Percentiles rank a stretch among this genome's conserved stretches.
Evolutionary conservation across 352 stramenopile species (phyloP).

Genomic region (Pythium oligandrum): DNA sequence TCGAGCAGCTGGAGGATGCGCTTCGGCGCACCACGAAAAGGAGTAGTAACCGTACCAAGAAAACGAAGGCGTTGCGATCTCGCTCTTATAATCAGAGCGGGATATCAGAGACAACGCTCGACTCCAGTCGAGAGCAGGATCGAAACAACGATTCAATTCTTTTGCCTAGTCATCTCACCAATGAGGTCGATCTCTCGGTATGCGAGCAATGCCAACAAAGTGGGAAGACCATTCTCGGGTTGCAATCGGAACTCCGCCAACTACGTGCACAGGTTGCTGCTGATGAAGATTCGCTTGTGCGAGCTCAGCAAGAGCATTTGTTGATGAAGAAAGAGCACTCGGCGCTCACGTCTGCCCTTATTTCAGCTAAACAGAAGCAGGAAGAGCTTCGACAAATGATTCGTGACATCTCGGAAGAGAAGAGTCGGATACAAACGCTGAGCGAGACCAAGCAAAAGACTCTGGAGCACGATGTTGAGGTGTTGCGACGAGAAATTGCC

Average conservation of each 20-base stretch:
- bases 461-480: conserved; percentile 19
- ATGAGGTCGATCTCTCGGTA: not conserved
- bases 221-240: conserved; percentile 23
- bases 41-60: conserved; percentile 4
- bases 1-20: conserved; percentile 35
- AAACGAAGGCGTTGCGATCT: conserved; percentile 1
- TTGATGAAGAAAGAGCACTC: conserved; percentile 42
- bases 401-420: conserved; percentile 43
- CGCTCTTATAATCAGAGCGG: conserved; percentile 14
- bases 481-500: conserved; percentile 20
- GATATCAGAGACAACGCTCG: conserved; percentile 30
- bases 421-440: conserved; percentile 39
- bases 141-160: conserved; percentile 7
- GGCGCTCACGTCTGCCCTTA: conserved; percentile 34
- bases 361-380: conserved; percentile 46
- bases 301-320: conserved; percentile 32
- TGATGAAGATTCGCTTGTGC: conserved; percentile 43
- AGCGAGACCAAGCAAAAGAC: conserved; percentile 32
- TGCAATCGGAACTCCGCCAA: conserved; percentile 49
- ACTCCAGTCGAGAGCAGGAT: conserved; percentile 31
- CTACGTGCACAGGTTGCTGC: conserved; percentile 27
- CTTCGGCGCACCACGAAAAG: conserved; percentile 2
- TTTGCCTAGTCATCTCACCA: conserved; percentile 13
- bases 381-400: conserved; percentile 46
- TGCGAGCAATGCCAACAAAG: conserved; percentile 43